Evolutionary conservation across 2,329 filamentous ascomycete species (phyloP), one percentile per base, ranked within the genome.

Genomic region (Penicillium aurantiogriseum): DNA sequence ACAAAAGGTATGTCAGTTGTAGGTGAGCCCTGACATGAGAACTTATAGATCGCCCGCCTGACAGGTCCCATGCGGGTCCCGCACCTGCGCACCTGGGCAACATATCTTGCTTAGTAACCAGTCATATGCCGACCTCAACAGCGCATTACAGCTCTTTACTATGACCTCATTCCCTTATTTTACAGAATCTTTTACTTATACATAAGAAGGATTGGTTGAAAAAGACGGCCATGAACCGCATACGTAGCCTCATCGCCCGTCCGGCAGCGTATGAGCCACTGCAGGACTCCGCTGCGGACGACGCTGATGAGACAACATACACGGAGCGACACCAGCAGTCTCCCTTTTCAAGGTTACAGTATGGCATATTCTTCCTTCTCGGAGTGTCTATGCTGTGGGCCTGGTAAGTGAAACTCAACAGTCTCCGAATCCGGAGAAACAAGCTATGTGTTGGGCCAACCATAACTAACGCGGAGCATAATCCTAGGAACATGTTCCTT

Each of bases 331-430:
- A 49, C 19, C 51, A 63, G 8, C 58, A 51, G 35, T 36, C 64
- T 38, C 65, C 62, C 2, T 96, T 96, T 77, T 96, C 91, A 61
- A 92, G 89, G 86, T 70, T 90, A 36, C 90, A 95, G 73, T 99
- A 97, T 76, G 79, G 77, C 66, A 88, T 96, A 70, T 97, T 97
- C 75, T 80, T 89, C 55, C 78, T 96, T 50, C 80, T 97, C 27
- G 94, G 94, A 50, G 82, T 96, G 56, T 90, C 92, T 51, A 97
- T 97, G 94, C 82, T 97, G 44, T 97, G 93, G 93, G 92, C 93
- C 54, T 97, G 93, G 93, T 95, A 84, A 66, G 84, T 68, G 10
- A 44, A 46, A 38, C 25, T 29, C 19, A 19, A 21, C 25, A 5
- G 11, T 42, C 35, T 11, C 19, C 15, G 5, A 33, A 31, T 19